Evolutionary conservation across 306 rosid genomes (phyloP).

Genomic region (Lagenaria siceraria): DNA sequence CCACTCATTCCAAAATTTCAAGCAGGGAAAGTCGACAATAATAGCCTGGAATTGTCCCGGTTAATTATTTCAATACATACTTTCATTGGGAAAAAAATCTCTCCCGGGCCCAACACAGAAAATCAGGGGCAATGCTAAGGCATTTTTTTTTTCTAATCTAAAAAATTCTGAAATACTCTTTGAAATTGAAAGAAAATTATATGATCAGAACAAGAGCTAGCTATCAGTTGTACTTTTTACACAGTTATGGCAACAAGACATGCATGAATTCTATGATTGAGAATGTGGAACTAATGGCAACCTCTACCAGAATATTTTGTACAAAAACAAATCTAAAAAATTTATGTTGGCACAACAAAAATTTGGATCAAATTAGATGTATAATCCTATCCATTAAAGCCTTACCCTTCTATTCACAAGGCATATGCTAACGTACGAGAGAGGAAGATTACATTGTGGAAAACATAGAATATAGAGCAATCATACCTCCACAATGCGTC

Average conservation of each 20-base stretch:
- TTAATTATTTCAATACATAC: neutral
- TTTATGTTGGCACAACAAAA: neutral
- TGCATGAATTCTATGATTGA: neutral
- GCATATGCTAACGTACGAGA: neutral
- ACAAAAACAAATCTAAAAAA: neutral
- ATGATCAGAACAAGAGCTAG: neutral
- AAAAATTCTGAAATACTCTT: neutral
- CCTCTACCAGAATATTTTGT: neutral
- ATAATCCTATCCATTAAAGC: neutral
- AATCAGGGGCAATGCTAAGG: neutral
- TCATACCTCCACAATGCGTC: conserved; percentile 89
- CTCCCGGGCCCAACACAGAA: neutral
- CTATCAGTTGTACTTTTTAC: neutral
- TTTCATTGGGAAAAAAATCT: neutral
- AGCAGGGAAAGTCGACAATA: neutral
- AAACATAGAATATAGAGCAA: neutral
- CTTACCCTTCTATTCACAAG: neutral
- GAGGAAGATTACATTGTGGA: neutral
- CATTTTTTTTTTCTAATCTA: neutral
- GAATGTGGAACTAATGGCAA: neutral
- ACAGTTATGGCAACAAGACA: neutral
- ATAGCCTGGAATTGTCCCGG: neutral
- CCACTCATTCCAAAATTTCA: neutral
- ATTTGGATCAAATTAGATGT: neutral
- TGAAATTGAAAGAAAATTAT: neutral